phyloP scores from a whole-genome alignment of 257 asterid species.

The Haberlea rhodopensis region DNA sequence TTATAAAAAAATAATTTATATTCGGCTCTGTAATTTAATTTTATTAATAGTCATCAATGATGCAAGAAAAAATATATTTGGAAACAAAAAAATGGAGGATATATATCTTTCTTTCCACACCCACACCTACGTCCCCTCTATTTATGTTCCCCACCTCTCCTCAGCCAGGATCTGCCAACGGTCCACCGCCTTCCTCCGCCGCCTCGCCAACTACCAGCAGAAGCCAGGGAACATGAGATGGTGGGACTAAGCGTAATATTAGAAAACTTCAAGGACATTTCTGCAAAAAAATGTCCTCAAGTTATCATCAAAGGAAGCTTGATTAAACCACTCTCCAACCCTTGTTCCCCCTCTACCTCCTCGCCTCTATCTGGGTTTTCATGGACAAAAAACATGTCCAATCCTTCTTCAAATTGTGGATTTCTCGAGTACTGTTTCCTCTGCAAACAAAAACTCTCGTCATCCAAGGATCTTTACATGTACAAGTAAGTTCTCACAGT shows the following conservation, averaged over 20 bases:
- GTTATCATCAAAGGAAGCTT: constrained; percentile 69
- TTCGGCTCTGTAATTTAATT: no score
- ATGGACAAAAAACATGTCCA: constrained; percentile 3
- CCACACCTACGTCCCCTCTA: constrained; percentile 15
- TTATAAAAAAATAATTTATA: no score
- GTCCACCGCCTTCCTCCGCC: constrained; percentile 19
- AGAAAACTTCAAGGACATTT: constrained; percentile 41
- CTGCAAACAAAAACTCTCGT: constrained; percentile 63
- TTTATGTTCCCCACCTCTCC: constrained; percentile 20
- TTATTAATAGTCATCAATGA: no score
- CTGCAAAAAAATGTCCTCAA: constrained; percentile 35
- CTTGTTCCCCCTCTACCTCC: constrained; percentile 32
- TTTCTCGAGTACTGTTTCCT: constrained; percentile 77
- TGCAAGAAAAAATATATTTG: no score
- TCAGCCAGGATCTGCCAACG: neutral
- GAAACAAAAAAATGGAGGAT: constrained; percentile 5
- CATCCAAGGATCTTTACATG: constrained; percentile 88
- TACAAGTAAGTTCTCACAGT: constrained; percentile 64
- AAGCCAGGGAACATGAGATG: constrained; percentile 46
- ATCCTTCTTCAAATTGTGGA: constrained; percentile 20
- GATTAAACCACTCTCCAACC: constrained; percentile 38
- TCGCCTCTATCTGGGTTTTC: constrained; percentile 30
- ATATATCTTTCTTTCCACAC: constrained; percentile 17
- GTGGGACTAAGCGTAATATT: constrained; percentile 88
- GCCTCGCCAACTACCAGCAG: constrained; percentile 19